Evolutionary conservation across 75 land plant species (phyloP).

Genomic region (Picea sitchensis): DNA sequence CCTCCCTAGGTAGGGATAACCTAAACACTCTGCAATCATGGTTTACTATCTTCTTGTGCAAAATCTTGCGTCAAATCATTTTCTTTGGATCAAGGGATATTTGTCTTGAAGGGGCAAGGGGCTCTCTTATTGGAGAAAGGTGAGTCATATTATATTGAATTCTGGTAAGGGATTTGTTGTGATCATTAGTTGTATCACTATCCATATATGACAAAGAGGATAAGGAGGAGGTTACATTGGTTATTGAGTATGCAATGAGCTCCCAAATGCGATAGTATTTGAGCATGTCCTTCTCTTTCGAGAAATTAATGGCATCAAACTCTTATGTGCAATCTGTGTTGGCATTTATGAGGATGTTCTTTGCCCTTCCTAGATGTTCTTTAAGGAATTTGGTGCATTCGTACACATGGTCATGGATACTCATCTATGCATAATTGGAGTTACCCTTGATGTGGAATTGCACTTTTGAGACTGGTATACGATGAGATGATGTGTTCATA

Average conservation of each 20-base stretch:
- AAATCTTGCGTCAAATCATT: slow-evolving; percentile 60
- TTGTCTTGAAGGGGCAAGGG: slow-evolving; percentile 3
- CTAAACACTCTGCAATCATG: slow-evolving; percentile 65
- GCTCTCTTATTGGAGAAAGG: slow-evolving; percentile 23
- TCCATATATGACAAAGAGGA: no score
- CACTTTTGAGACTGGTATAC: no score
- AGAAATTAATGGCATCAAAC: slow-evolving; percentile 94
- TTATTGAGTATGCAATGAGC: slow-evolving; percentile 27
- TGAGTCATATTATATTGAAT: slow-evolving; percentile 1
- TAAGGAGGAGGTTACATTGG: slow-evolving; percentile 28
- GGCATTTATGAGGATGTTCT: slow-evolving; percentile 87
- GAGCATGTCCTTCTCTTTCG: slow-evolving; percentile 75
- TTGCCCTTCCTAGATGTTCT: slow-evolving; percentile 92
- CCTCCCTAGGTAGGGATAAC: slow-evolving; percentile 60
- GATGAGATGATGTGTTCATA: no score
- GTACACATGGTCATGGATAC: slow-evolving; percentile 56
- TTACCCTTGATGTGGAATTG: no score
- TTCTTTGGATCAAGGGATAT: slow-evolving; percentile 52
- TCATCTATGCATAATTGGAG: no score
- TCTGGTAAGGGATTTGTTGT: slow-evolving; percentile 11
- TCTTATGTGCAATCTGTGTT: slow-evolving; percentile 92
- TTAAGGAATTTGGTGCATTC: slow-evolving; percentile 88
- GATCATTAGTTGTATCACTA: slow-evolving; percentile 40
- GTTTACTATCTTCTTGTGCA: slow-evolving; percentile 39
- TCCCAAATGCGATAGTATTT: slow-evolving; percentile 85